Percentiles rank a stretch among this genome's conserved stretches.
phyloP scores from a whole-genome alignment of 805 yeast genomes.

The Candida golubevii region DNA sequence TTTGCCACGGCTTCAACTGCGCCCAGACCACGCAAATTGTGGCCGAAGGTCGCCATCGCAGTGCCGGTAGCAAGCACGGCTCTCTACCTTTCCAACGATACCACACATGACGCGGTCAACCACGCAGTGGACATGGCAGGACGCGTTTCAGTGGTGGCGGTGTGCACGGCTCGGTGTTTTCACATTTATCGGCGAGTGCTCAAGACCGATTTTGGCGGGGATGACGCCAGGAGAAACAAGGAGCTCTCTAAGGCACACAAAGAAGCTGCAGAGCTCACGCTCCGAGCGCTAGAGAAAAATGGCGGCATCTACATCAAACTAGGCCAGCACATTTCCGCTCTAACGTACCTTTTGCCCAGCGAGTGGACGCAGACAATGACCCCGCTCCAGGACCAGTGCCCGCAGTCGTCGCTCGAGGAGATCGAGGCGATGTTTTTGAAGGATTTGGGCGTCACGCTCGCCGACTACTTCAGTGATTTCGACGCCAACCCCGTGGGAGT shows the following conservation, averaged over 20 bases:
- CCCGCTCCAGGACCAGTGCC: conserved; percentile 89
- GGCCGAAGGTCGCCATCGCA: conserved; percentile 12
- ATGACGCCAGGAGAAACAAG: conserved; percentile 36
- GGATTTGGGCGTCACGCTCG: conserved; percentile 61
- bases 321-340: conserved; percentile 91
- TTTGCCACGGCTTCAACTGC: background rate
- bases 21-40: background rate
- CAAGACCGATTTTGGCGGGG: conserved; percentile 36
- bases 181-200: conserved; percentile 60
- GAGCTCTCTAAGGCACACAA: conserved; percentile 67
- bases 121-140: conserved; percentile 37
- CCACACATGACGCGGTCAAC: conserved; percentile 27
- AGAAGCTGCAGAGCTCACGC: conserved; percentile 73
- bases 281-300: conserved; percentile 72
- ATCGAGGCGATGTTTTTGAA: conserved; percentile 58
- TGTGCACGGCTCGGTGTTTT: conserved; percentile 73
- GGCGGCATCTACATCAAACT: conserved; percentile 93
- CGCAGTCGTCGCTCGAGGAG: conserved; percentile 68
- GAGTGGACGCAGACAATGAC: conserved; percentile 97
- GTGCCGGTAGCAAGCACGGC: conserved; percentile 7
- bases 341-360: conserved; percentile 82
- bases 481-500: conserved; percentile 81
- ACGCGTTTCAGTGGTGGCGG: conserved; percentile 58
- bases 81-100: conserved; percentile 36
- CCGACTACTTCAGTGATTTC: conserved; percentile 64